phyloP scores from a whole-genome alignment of 148 eudicot genomes.

The Pouteria glomerata region DNA sequence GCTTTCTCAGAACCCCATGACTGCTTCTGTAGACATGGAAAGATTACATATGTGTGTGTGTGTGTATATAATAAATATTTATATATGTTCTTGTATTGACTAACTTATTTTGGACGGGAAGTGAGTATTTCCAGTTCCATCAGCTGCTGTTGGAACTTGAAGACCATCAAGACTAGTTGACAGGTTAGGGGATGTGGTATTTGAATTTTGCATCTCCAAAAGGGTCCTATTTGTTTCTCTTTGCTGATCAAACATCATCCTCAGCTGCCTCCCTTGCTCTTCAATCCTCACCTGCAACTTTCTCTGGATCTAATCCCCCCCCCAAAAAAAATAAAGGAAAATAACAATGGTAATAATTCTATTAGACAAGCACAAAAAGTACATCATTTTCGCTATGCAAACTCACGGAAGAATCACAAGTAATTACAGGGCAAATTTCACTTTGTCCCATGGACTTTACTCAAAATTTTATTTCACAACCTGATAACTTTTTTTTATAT shows the following conservation, averaged over 20 bases:
- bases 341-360: too few species aligned
- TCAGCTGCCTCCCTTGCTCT: constrained; percentile 73
- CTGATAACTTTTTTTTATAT: too few species aligned
- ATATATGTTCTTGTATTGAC: background rate
- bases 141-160: constrained; percentile 29
- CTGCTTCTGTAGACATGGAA: background rate
- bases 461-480: too few species aligned
- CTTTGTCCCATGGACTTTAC: too few species aligned
- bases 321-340: background rate
- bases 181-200: constrained; percentile 17
- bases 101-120: constrained; percentile 31
- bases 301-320: constrained; percentile 52
- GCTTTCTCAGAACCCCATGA: background rate
- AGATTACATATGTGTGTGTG: too few species aligned
- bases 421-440: too few species aligned
- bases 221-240: constrained; percentile 31
- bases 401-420: too few species aligned
- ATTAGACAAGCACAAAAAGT: too few species aligned
- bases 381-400: too few species aligned
- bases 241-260: constrained; percentile 72
- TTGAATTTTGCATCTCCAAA: constrained; percentile 23
- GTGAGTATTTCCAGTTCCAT: constrained; percentile 23
- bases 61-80: too few species aligned
- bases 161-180: constrained; percentile 29
- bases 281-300: constrained; percentile 77